Base-by-base conservation (phyloP, 371 early-diverging fungal species). In the Nematocida sp. region DNA sequence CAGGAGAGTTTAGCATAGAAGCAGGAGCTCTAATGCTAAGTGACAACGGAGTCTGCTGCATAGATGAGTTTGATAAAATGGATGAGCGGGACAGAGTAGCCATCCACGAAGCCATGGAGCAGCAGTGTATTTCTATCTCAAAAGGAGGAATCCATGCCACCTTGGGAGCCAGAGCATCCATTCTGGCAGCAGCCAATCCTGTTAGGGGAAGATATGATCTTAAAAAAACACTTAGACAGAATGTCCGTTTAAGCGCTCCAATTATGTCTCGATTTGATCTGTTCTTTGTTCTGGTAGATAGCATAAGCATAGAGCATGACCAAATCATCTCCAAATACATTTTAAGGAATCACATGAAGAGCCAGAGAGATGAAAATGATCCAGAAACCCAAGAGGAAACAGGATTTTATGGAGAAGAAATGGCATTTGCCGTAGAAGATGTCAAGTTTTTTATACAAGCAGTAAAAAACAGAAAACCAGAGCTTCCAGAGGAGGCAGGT, bases 21-120 rank as follows among this genome's bases (percentile, higher is more conserved):
- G 97, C 97, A 18, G 99, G 99, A 77, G 97, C 99, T 9, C 86
- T 99, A 53, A 93, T 97, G 94, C 86, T 99, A 76, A 94, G 94
- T n/a, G 99, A 99, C 84, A 93, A 93, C 81, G 91, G 91, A 84
- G 64, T 99, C 57, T 97, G 97, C 85, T 92, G 92, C 75, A 99
- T 99, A 78, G 97, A 98, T 84, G 99, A 98, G 84, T 98, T 98
- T 83, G 97, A 98, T 84, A 98, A 98, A 86, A 97, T 99, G 97
- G 93, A 95, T 77, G 81, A 91, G 35, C 86, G 86, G 75, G 99
- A 99, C 86, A 95, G 94, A 84, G 95, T 95, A n/a, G 93, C 95
- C 50, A 97, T 99, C 84, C 97, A 97, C 87, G 99, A 98, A 86
- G 99, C 96, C 18, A 98, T 98, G 99, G 97, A 97, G 84, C 97